phyloP scores from a whole-genome alignment of 2,329 filamentous ascomycete genomes.

The Fusarium agapanthi region DNA sequence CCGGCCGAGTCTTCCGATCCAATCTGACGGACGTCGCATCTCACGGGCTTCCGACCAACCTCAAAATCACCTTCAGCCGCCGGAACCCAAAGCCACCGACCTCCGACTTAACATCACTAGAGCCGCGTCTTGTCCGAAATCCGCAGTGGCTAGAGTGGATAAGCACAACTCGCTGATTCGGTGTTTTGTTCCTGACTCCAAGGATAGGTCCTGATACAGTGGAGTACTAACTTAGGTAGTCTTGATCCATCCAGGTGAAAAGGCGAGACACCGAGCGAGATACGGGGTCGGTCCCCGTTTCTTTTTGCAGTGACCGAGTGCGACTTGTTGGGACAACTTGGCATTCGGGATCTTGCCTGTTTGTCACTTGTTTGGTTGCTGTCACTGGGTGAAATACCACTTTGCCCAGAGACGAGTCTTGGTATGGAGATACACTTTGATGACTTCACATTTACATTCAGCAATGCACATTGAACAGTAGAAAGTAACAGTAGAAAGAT shows the following conservation, averaged over 20 bases:
- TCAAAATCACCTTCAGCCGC: constrained; percentile 6
- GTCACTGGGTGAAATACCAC: constrained; percentile 12
- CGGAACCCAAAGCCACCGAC: constrained; percentile 17
- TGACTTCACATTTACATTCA: neutral
- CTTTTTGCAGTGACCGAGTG: constrained; percentile 1
- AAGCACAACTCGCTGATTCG: neutral
- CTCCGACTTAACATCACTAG: constrained; percentile 1
- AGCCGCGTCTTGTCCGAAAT: neutral
- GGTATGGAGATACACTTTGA: neutral
- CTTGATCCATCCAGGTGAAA: constrained; percentile 9
- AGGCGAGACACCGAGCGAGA: constrained; percentile 21
- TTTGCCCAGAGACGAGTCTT: constrained; percentile 2
- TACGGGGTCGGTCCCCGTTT: constrained; percentile 1
- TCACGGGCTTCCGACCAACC: neutral
- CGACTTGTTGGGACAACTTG: constrained; percentile 10
- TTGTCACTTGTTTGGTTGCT: constrained; percentile 28
- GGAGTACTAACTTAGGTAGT: neutral
- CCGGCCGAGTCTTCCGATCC: constrained; percentile 13
- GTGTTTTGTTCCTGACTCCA: neutral
- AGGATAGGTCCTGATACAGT: constrained; percentile 12
- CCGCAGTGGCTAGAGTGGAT: constrained; percentile 17
- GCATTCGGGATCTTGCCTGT: constrained; percentile 28
- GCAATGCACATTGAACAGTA: neutral
- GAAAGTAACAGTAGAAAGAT: constrained; percentile 5
- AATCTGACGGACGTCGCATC: constrained; percentile 12